A percentile compares a stretch with the other conserved stretches of the same genome.
Conservation (phyloP, 1,284 basidiomycete species). For the Ceratobasidium sp. region DNA sequence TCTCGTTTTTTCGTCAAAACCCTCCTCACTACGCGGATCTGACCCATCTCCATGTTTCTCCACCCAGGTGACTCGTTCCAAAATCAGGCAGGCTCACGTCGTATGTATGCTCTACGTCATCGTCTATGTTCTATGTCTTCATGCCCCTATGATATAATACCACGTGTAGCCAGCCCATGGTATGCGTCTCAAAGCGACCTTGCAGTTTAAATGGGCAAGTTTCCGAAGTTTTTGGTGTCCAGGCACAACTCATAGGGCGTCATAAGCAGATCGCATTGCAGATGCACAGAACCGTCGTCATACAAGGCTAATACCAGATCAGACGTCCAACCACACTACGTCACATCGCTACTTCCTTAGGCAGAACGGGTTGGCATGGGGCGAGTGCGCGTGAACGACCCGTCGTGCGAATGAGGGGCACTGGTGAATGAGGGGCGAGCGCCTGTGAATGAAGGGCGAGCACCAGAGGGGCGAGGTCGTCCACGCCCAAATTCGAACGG, state of each 20-base stretch:
- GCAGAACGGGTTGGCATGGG: conserved; percentile 10
- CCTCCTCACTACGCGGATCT: conserved; percentile 9
- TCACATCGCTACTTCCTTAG: neutral
- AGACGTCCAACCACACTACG: neutral
- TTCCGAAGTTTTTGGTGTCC: neutral
- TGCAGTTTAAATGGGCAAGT: conserved; percentile 7
- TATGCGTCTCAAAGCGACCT: neutral
- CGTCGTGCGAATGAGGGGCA: neutral
- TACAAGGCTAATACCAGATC: neutral
- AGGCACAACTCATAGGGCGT: neutral
- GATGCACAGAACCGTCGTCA: conserved; percentile 4
- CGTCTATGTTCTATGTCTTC: conserved; percentile 27
- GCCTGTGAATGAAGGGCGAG: conserved; percentile 3
- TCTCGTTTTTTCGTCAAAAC: conserved; percentile 1
- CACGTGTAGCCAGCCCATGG: conserved; percentile 26
- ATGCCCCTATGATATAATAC: conserved; percentile 34
- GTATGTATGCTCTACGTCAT: conserved; percentile 29
- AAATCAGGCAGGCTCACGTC: neutral
- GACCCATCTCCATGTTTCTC: neutral
- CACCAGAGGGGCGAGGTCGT: conserved; percentile 1
- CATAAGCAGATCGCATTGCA: neutral
- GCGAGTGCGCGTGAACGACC: neutral
- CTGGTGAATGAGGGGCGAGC: conserved; percentile 18
- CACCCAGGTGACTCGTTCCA: neutral
- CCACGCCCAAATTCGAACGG: neutral